Percentiles rank a stretch among this genome's conserved stretches.
Evolutionary conservation across 768 basidiomycete genomes (phyloP).

Genomic region (Boletellus ananiceps): DNA sequence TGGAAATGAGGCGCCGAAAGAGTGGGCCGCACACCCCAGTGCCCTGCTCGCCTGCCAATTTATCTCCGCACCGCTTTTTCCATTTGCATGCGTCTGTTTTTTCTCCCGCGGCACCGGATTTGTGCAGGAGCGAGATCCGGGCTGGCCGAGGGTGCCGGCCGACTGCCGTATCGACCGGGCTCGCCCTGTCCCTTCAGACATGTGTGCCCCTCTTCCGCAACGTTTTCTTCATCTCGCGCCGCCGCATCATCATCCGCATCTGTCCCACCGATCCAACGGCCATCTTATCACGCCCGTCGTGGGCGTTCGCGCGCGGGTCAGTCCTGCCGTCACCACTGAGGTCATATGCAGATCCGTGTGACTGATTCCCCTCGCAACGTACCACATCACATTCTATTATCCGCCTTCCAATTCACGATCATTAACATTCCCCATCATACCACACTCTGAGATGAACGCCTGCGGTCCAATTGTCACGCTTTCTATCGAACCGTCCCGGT

Average conservation of each 20-base stretch:
- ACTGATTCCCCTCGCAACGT: slow-evolving; percentile 8
- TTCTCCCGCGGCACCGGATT: slow-evolving; percentile 26
- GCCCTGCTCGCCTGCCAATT: slow-evolving; percentile 22
- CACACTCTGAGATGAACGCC: not conserved
- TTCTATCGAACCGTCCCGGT: too few relatives aligned
- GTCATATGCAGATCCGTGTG: slow-evolving; percentile 32
- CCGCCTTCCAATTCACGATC: slow-evolving; percentile 21
- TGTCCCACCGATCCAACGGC: slow-evolving; percentile 12
- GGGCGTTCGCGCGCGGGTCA: too few relatives aligned
- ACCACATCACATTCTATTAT: not conserved
- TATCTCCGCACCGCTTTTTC: slow-evolving; percentile 19
- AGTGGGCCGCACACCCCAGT: slow-evolving; percentile 22
- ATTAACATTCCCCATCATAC: slow-evolving; percentile 18
- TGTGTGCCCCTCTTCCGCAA: slow-evolving; percentile 14
- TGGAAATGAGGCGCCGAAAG: slow-evolving; percentile 5
- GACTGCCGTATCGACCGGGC: not conserved
- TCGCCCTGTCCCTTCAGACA: slow-evolving; percentile 7
- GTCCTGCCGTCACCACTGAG: slow-evolving; percentile 24
- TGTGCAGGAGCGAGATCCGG: slow-evolving; percentile 24
- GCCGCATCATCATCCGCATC: slow-evolving; percentile 20
- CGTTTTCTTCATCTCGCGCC: slow-evolving; percentile 33
- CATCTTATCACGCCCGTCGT: slow-evolving; percentile 22
- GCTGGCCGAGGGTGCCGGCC: slow-evolving; percentile 20
- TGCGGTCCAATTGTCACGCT: too few relatives aligned
- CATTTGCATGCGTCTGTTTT: not conserved